Conservation (phyloP, 768 basidiomycete species). For the Pleurotus sapidus region DNA sequence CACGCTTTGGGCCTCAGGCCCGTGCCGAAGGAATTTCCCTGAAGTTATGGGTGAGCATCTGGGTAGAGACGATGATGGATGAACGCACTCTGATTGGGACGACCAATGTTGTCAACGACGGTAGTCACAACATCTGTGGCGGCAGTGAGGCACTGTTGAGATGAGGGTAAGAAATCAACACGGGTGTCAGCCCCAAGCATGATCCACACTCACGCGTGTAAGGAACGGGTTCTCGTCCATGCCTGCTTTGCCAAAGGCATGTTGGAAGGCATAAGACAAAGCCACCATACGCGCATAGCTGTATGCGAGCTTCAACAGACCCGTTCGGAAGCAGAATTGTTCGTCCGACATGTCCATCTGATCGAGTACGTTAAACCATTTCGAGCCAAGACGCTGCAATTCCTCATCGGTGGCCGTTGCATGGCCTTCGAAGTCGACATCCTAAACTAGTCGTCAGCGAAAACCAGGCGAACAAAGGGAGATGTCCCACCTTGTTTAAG, state of each 20-base stretch:
- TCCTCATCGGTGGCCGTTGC: conserved; percentile 70
- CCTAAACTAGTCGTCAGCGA: conserved; percentile 21
- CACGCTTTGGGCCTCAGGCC: conserved; percentile 77
- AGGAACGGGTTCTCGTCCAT: conserved; percentile 67
- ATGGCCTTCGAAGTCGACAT: conserved; percentile 59
- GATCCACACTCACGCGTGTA: conserved; percentile 46
- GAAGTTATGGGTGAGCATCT: conserved; percentile 11
- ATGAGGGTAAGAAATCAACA: conserved; percentile 4
- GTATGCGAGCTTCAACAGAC: conserved; percentile 58
- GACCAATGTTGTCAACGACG: conserved; percentile 56
- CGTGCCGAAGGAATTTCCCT: conserved; percentile 64
- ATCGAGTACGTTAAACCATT: conserved; percentile 55
- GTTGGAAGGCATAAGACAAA: conserved; percentile 76
- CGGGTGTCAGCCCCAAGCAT: not conserved
- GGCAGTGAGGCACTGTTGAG: conserved; percentile 57
- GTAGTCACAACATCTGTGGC: conserved; percentile 64
- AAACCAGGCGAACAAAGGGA: not conserved
- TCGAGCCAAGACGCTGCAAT: conserved; percentile 49
- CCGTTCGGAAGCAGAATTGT: conserved; percentile 58
- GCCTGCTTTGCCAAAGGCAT: conserved; percentile 62
- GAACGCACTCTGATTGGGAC: conserved; percentile 51
- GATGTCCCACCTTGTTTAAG: conserved; percentile 60
- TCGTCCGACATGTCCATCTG: conserved; percentile 51
- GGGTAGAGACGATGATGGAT: not conserved
- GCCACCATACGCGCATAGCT: conserved; percentile 69